phyloP scores from a whole-genome alignment of 345 rosid species.

The Camelina sativa region DNA sequence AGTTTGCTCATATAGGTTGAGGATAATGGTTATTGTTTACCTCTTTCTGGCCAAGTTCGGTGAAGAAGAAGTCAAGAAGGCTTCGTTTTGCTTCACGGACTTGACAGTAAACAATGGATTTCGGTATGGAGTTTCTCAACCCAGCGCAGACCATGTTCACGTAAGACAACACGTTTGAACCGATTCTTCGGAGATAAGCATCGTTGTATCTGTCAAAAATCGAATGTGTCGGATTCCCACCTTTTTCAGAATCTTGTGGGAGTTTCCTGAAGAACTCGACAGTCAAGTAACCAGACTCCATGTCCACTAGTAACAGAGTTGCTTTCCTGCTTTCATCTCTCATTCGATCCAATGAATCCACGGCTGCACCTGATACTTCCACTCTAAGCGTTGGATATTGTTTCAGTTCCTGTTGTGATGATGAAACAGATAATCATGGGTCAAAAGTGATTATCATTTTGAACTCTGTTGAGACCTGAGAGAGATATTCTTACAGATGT shows the following conservation, averaged over 20 bases:
- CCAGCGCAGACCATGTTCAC: constrained; percentile 85
- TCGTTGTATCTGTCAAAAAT: constrained; percentile 88
- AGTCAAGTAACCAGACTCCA: constrained; percentile 91
- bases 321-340: constrained; percentile 92
- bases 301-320: constrained; percentile 84
- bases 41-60: constrained; percentile 87
- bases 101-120: constrained; percentile 92
- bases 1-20: background rate
- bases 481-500: constrained; percentile 54
- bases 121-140: constrained; percentile 84
- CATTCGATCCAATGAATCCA: constrained; percentile 86
- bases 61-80: constrained; percentile 83
- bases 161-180: constrained; percentile 76
- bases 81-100: constrained; percentile 93
- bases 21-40: constrained; percentile 40
- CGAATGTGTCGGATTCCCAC: constrained; percentile 94
- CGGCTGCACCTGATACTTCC: constrained; percentile 83
- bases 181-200: constrained; percentile 80
- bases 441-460: background rate
- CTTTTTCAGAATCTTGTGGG: constrained; percentile 95
- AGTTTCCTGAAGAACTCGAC: constrained; percentile 96
- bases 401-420: constrained; percentile 70
- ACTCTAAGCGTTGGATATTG: constrained; percentile 90
- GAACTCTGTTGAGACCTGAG: too few relatives aligned
- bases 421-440: background rate